Conservation (phyloP, 305 asterid species). For the Fraxinus ornus region DNA sequence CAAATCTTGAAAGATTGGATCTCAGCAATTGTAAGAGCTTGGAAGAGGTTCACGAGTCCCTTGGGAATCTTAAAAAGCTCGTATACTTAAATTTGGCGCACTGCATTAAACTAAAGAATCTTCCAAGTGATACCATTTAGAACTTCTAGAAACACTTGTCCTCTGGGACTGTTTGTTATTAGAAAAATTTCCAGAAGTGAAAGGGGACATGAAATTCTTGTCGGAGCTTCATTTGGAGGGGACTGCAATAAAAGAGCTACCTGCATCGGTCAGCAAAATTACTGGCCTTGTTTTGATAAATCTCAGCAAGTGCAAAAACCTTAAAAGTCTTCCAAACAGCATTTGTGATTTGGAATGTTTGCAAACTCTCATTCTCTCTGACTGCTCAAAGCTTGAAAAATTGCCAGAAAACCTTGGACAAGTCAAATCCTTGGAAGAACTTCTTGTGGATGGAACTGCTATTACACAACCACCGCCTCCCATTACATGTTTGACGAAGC, state of each 20-base stretch:
- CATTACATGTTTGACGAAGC: not conserved
- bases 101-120: slow-evolving; percentile 14
- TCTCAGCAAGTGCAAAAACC: slow-evolving; percentile 14
- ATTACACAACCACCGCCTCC: slow-evolving; percentile 15
- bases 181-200: slow-evolving; percentile 19
- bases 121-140: not conserved
- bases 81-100: slow-evolving; percentile 17
- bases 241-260: slow-evolving; percentile 21
- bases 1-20: slow-evolving; percentile 19
- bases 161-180: slow-evolving; percentile 20
- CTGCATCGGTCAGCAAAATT: slow-evolving; percentile 13
- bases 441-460: slow-evolving; percentile 20
- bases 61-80: slow-evolving; percentile 8
- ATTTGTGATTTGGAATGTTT: slow-evolving; percentile 21
- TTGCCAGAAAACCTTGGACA: slow-evolving; percentile 26
- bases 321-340: slow-evolving; percentile 8
- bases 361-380: slow-evolving; percentile 7
- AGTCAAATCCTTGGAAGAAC: slow-evolving; percentile 12
- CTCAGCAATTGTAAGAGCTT: slow-evolving; percentile 19
- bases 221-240: slow-evolving; percentile 25
- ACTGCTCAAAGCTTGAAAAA: slow-evolving; percentile 17
- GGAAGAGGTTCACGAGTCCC: slow-evolving; percentile 5
- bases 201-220: slow-evolving; percentile 4
- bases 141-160: slow-evolving; percentile 12
- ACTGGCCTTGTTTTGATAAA: slow-evolving; percentile 15